Base-by-base conservation (phyloP, 2,329 filamentous ascomycete genomes). In the Colletotrichum navitas region DNA sequence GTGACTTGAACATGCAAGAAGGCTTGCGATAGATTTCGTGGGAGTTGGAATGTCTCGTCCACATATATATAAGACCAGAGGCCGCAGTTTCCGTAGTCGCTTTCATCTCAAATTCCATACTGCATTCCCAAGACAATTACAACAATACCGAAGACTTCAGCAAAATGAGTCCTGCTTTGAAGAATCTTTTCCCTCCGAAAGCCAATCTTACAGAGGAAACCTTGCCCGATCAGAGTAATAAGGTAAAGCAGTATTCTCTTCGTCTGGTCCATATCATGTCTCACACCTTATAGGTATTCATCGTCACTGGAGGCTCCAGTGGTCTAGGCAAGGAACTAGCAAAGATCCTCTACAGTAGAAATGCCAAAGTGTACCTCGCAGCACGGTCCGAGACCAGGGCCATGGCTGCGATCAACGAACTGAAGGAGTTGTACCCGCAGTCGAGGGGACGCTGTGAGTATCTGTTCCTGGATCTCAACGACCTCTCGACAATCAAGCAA, bases 291-390 rank as follows among this genome's bases (percentile, higher is more conserved):
- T 32, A 72, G 65, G 74, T 76, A 12, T 75, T 75, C 59, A 83
- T 88, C 63, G 81, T 88, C 18, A 88, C 86, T 10, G 74, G 74
- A n/a, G 62, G 63, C 32, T 65, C 62, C 2, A 55, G 67, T 34
- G 74, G 74, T 16, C 78, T 86, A 5, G 86, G 86, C 18, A 79
- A 82, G 55, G 84, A 86, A 71, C 80, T 88, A 14, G 79, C 77
- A 63, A 81, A 81, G 39, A 83, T 88, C 10, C 80, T 89, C 11
- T 89, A 88, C 76, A 74, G 77, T 3, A 81, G 79, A 21, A 84
- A 86, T 62, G 85, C 79, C 41, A 87, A 80, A 5, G 82, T 88
- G 29, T 88, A 87, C 74, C 75, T 88, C 52, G 85, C 85, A 5
- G 82, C 81, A 2, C 84, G 86, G 56, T 67, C 66, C 55, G 36